phyloP scores from a whole-genome alignment of 1,284 basidiomycete species.

The Malassezia vespertilionis region DNA sequence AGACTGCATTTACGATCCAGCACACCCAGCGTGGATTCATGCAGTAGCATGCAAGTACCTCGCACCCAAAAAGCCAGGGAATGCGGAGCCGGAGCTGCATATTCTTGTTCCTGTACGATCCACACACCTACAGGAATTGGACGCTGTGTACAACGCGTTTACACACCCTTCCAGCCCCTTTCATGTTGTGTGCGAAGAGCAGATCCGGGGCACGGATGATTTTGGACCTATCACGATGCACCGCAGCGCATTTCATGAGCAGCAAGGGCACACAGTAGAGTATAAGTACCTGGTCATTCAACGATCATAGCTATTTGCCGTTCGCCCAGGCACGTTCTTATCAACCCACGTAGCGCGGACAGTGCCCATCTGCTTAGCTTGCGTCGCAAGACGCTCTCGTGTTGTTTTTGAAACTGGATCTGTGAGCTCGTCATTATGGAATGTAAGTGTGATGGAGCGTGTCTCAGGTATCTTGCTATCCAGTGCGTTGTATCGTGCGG shows the following conservation, averaged over 20 bases:
- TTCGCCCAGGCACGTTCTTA: not conserved
- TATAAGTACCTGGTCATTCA: slow-evolving; percentile 6
- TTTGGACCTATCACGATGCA: slow-evolving; percentile 6
- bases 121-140: slow-evolving; percentile 30
- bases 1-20: slow-evolving; percentile 40
- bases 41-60: slow-evolving; percentile 27
- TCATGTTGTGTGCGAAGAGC: not conserved
- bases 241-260: not conserved
- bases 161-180: not conserved
- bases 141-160: slow-evolving; percentile 30
- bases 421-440: too few species aligned
- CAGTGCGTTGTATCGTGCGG: too few species aligned
- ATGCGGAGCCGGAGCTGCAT: slow-evolving; percentile 20
- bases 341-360: not conserved
- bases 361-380: too few species aligned
- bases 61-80: not conserved
- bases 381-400: too few species aligned
- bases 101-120: slow-evolving; percentile 29
- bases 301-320: not conserved
- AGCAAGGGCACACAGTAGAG: not conserved
- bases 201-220: slow-evolving; percentile 3
- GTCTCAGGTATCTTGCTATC: too few species aligned
- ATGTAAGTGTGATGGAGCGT: too few species aligned
- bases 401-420: too few species aligned
- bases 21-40: slow-evolving; percentile 34